phyloP scores from a whole-genome alignment of 768 basidiomycete genomes.

The Pleurotus giganteus region DNA sequence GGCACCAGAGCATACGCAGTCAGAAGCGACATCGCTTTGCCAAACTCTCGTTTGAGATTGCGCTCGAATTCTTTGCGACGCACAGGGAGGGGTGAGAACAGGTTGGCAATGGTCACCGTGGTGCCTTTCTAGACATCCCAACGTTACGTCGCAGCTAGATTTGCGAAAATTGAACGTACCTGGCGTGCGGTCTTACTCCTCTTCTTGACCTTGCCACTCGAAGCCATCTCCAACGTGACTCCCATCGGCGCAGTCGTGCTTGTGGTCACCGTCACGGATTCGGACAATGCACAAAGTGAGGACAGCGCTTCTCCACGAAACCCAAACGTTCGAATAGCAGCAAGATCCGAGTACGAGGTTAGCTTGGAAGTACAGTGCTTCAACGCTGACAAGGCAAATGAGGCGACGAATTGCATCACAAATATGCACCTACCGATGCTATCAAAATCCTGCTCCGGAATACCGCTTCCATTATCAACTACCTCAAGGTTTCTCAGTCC shows the following conservation, averaged over 20 bases:
- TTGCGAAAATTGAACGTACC: slow-evolving; percentile 37
- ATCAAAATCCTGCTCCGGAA: slow-evolving; percentile 72
- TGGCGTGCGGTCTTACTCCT: slow-evolving; percentile 71
- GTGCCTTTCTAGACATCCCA: slow-evolving; percentile 72
- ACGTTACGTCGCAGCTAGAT: neutral
- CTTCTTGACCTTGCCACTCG: slow-evolving; percentile 56
- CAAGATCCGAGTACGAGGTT: slow-evolving; percentile 68
- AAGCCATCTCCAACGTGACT: slow-evolving; percentile 69
- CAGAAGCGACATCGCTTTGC: slow-evolving; percentile 77
- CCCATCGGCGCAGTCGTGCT: slow-evolving; percentile 81
- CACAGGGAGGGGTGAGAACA: slow-evolving; percentile 86
- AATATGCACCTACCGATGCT: slow-evolving; percentile 59
- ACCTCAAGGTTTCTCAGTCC: slow-evolving; percentile 85
- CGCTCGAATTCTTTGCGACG: slow-evolving; percentile 88
- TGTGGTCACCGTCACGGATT: slow-evolving; percentile 69
- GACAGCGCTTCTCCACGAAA: slow-evolving; percentile 97
- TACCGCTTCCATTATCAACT: slow-evolving; percentile 89
- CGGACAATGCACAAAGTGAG: slow-evolving; percentile 84
- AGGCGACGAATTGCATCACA: neutral
- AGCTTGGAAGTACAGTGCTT: slow-evolving; percentile 97
- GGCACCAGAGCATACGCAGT: slow-evolving; percentile 90
- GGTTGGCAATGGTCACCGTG: slow-evolving; percentile 64
- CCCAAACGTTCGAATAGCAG: slow-evolving; percentile 78
- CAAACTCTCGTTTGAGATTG: slow-evolving; percentile 87
- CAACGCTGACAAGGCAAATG: slow-evolving; percentile 48